phyloP scores from a whole-genome alignment of 352 stramenopile genomes.

The Lagenidium giganteum region DNA sequence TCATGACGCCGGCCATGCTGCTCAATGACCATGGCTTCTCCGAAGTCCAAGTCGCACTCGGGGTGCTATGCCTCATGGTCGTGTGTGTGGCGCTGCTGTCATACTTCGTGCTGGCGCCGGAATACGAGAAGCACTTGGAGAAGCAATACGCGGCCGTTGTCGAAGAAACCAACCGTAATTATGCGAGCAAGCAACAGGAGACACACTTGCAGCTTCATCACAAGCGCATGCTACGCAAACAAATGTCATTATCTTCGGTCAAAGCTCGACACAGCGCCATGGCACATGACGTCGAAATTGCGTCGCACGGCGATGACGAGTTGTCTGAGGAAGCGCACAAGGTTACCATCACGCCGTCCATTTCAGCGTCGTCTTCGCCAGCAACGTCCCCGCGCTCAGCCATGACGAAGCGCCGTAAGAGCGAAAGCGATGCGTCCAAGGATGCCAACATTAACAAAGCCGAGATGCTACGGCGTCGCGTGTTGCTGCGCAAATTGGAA shows the following conservation, averaged over 20 bases:
- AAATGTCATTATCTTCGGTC: too few relatives aligned
- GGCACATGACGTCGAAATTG: neutral
- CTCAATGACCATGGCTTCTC: constrained; percentile 22
- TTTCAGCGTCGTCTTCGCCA: neutral
- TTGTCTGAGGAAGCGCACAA: too few relatives aligned
- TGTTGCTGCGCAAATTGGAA: constrained; percentile 60
- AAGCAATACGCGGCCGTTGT: constrained; percentile 44
- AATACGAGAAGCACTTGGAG: constrained; percentile 69
- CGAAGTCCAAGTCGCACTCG: constrained; percentile 46
- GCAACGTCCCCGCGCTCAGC: too few relatives aligned
- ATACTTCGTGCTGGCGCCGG: constrained; percentile 73
- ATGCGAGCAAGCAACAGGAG: neutral
- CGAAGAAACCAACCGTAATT: constrained; percentile 17
- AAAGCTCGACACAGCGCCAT: too few relatives aligned
- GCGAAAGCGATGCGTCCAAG: constrained; percentile 65
- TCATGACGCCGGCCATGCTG: constrained; percentile 10
- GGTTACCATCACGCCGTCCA: neutral
- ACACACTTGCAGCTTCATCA: too few relatives aligned
- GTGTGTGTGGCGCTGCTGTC: constrained; percentile 56
- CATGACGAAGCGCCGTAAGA: constrained; percentile 57
- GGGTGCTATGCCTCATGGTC: constrained; percentile 47
- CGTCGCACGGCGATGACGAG: too few relatives aligned
- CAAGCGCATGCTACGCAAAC: too few relatives aligned
- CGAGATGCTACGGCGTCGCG: constrained; percentile 58
- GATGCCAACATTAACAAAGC: constrained; percentile 46